A percentile compares a stretch with the other conserved stretches of the same genome.
Conservation (phyloP, 1,284 basidiomycete genomes). For the Clitocybe nebularis region DNA sequence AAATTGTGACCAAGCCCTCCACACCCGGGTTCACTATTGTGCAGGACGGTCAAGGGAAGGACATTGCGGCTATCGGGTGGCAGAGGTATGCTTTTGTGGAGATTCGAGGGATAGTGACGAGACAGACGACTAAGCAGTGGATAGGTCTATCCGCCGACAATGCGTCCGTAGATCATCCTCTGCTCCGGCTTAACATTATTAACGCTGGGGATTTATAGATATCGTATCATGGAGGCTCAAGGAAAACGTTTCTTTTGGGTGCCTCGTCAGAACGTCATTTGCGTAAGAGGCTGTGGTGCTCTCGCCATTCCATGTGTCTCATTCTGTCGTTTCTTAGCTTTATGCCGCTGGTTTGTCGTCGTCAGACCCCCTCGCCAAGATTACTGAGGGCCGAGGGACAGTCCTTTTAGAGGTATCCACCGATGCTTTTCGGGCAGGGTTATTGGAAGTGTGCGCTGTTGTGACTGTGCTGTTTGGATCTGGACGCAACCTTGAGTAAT, state of each 20-base stretch:
- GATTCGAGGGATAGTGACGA: not conserved
- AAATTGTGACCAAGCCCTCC: not conserved
- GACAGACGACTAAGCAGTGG: conserved; percentile 4
- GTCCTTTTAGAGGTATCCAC: not conserved
- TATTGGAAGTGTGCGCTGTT: conserved; percentile 2
- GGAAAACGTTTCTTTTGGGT: conserved; percentile 3
- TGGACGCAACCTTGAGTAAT: conserved; percentile 3
- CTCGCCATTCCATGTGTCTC: not conserved
- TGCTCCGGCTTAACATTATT: not conserved
- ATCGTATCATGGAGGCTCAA: not conserved
- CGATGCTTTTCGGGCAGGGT: not conserved
- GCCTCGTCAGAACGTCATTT: conserved; percentile 1
- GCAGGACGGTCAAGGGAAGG: not conserved
- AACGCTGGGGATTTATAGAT: not conserved
- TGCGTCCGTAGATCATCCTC: not conserved
- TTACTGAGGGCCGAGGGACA: not conserved
- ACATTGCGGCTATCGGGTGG: conserved; percentile 3
- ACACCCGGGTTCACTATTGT: conserved; percentile 1
- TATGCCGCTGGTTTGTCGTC: not conserved
- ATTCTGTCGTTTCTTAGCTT: not conserved
- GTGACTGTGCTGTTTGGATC: conserved; percentile 3
- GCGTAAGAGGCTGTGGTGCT: not conserved
- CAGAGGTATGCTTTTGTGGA: conserved; percentile 2
- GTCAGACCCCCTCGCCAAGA: conserved; percentile 2
- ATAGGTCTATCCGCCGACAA: conserved; percentile 2